These are phyloP conservation scores for Jatropha multifida DNA, from an alignment of 441 rosid genomes.

Conservation along the genomic window DNA sequence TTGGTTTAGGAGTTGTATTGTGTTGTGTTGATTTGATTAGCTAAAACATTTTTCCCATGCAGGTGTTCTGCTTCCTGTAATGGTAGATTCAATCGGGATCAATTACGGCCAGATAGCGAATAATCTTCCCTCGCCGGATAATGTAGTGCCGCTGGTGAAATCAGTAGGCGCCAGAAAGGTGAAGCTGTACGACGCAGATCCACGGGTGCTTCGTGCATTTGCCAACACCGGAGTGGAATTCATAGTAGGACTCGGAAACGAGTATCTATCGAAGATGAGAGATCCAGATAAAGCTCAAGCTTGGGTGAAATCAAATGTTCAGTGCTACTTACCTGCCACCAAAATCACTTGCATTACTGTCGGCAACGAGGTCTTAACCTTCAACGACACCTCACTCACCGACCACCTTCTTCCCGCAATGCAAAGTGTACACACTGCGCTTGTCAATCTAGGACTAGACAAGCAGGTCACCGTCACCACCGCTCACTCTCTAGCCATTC, in stretches of 20 bases:
- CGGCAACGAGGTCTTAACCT: slow-evolving; percentile 83
- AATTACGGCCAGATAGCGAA: slow-evolving; percentile 94
- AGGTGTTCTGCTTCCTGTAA: slow-evolving; percentile 25
- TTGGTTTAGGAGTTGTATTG: not conserved
- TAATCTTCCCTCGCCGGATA: slow-evolving; percentile 72
- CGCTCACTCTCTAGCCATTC: slow-evolving; percentile 80
- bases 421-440: slow-evolving; percentile 71
- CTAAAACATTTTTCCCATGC: not conserved
- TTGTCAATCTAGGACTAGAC: slow-evolving; percentile 58
- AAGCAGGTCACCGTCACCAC: slow-evolving; percentile 73
- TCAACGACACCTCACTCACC: slow-evolving; percentile 62
- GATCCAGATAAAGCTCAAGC: slow-evolving; percentile 56
- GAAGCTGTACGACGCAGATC: slow-evolving; percentile 94
- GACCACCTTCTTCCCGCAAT: slow-evolving; percentile 70
- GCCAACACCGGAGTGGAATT: slow-evolving; percentile 73
- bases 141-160: slow-evolving; percentile 69
- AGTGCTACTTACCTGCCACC: slow-evolving; percentile 67
- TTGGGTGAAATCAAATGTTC: slow-evolving; percentile 77
- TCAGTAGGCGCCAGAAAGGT: slow-evolving; percentile 78
- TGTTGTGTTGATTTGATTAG: not conserved
- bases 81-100: slow-evolving; percentile 61
- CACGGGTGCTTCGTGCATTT: slow-evolving; percentile 72
- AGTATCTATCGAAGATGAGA: slow-evolving; percentile 54
- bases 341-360: slow-evolving; percentile 74
- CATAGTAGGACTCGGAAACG: slow-evolving; percentile 83